Base-by-base conservation (phyloP, 805 yeast genomes). In the Wickerhamiella australiensis region DNA sequence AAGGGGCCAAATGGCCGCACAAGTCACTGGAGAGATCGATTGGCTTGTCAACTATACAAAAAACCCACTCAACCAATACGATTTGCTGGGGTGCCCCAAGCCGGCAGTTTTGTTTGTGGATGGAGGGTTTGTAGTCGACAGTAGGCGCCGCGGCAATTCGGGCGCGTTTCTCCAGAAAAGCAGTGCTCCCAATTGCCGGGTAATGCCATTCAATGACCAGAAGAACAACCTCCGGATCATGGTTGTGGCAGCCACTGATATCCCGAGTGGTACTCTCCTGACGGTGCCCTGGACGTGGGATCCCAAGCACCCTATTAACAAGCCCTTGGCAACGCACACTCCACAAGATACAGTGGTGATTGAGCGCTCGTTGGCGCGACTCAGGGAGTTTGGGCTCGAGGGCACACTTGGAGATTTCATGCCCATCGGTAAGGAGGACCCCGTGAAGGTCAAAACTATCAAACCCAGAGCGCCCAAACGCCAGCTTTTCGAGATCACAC, bases 261-360 rank as follows among this genome's bases (percentile, higher is more conserved):
- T 88, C 23, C 68, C 70, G 47, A 64, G 71, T 8, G 86, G 78
- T n/a, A 76, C 79, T 36, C 96, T 88, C 60, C 65, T 90, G 18
- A 74, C 88, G 0, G 64, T 86, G 8, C 76, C 79, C 1, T 90
- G 97, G 97, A 85, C 81, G 52, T 90, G 96, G 95, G 95, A 87
- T 60, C 61, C 65, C 2, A 54, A 68, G 15, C 95, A 87, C 61
- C 95, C 96, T 1, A 82, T 86, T 35, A 66, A 69, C 48, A 71
- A 72, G 54, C 65, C 82, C 49, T 68, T 18, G 13, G 17, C 12
- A 1, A 21, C 18, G n/a, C 43, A 21, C 74, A 22, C 63, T 67
- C 25, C 54, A 65, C 58, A 49, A 21, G 42, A 54, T 38, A 37
- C 40, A 47, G 56, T 52, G 53, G 35, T 35, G 54, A 18, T 45